Percentiles rank a stretch among this genome's conserved stretches.
These are phyloP conservation scores for Pythium phragmitis DNA, from an alignment of 352 stramenopile genomes.

Conservation along the genomic window DNA sequence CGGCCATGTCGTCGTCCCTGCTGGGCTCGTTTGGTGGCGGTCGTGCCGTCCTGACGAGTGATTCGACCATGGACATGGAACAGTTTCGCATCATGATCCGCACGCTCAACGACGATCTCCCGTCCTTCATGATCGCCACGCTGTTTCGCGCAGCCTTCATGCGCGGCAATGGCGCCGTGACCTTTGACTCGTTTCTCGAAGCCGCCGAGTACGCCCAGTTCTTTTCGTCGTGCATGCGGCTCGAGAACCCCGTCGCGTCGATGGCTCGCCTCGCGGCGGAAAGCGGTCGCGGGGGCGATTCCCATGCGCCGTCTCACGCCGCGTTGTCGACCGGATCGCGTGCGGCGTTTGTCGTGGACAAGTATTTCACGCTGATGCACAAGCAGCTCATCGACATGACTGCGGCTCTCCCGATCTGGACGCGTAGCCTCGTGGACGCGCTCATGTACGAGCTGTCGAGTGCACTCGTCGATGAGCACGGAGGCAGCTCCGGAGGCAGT, in stretches of 20 bases:
- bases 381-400: slow-evolving; percentile 41
- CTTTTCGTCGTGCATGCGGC: slow-evolving; percentile 83
- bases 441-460: slow-evolving; percentile 60
- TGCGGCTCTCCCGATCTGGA: slow-evolving; percentile 49
- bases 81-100: slow-evolving; percentile 88
- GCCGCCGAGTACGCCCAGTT: slow-evolving; percentile 82
- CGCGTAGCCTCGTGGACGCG: slow-evolving; percentile 47
- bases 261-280: slow-evolving; percentile 36
- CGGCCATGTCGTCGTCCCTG: slow-evolving; percentile 30
- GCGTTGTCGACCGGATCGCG: slow-evolving; percentile 44
- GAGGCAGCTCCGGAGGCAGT: slow-evolving; percentile 10
- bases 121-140: slow-evolving; percentile 53
- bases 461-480: slow-evolving; percentile 40
- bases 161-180: slow-evolving; percentile 72
- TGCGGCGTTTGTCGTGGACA: slow-evolving; percentile 51
- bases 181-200: slow-evolving; percentile 88
- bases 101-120: slow-evolving; percentile 79
- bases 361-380: slow-evolving; percentile 53
- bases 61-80: slow-evolving; percentile 85
- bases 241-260: slow-evolving; percentile 58
- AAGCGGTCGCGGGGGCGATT: background rate
- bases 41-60: slow-evolving; percentile 6
- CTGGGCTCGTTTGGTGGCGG: background rate
- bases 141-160: slow-evolving; percentile 70
- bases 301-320: slow-evolving; percentile 28